Conservation (phyloP, 2,329 filamentous ascomycete species). For the Sclerotinia minor region DNA sequence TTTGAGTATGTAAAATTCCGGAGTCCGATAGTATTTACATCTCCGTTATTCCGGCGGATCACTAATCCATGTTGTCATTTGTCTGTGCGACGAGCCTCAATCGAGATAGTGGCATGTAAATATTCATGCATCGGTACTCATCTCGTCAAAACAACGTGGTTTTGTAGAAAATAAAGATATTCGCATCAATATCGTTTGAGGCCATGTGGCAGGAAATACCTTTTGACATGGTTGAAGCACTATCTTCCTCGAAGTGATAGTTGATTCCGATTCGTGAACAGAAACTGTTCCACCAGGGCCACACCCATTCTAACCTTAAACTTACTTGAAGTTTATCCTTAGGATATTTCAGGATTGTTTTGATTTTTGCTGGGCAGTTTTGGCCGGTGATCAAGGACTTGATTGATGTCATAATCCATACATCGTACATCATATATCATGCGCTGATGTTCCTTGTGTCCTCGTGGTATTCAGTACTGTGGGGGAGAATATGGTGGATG, state of each 20-base stretch:
- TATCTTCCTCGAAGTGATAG: neutral
- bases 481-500: no score
- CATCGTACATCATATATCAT: no score
- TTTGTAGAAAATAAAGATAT: no score
- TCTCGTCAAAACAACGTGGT: neutral
- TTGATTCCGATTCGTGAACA: neutral
- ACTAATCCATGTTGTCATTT: neutral
- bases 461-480: neutral
- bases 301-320: neutral
- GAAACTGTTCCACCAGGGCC: neutral
- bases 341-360: conserved; percentile 1
- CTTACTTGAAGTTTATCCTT: neutral
- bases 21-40: neutral
- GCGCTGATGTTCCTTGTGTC: neutral
- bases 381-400: neutral
- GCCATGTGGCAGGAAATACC: neutral
- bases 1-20: neutral
- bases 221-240: neutral
- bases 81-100: conserved; percentile 11
- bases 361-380: neutral
- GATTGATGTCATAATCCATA: no score
- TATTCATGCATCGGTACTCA: neutral
- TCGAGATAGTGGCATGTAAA: neutral
- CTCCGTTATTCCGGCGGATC: neutral
- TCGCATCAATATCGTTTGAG: neutral